Evolutionary conservation across 129 eudicot species (phyloP).

Genomic region (Flaveria trinervia): DNA sequence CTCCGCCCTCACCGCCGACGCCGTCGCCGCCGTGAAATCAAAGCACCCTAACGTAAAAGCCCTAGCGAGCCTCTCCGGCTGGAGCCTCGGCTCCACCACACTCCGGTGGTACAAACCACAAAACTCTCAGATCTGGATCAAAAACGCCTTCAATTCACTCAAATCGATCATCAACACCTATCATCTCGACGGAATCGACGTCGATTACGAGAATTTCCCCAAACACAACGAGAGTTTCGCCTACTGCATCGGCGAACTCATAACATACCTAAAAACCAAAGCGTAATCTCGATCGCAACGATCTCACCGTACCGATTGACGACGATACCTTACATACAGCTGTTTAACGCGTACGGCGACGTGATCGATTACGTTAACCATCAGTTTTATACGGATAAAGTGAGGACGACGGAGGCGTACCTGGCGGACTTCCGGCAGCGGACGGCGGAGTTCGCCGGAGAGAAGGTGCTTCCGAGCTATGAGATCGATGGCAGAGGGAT

Average conservation of each 20-base stretch:
- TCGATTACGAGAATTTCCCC: slow-evolving; percentile 68
- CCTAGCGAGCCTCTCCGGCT: slow-evolving; percentile 81
- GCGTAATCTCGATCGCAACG: slow-evolving; percentile 60
- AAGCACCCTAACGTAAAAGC: slow-evolving; percentile 66
- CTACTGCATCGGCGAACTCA: slow-evolving; percentile 70
- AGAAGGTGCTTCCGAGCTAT: slow-evolving; percentile 63
- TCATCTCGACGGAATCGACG: slow-evolving; percentile 68
- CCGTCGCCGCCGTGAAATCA: slow-evolving; percentile 49
- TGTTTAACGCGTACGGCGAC: slow-evolving; percentile 31
- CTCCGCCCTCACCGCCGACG: slow-evolving; percentile 47
- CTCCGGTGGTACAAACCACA: slow-evolving; percentile 63
- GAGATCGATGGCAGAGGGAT: slow-evolving; percentile 79
- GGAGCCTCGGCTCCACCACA: slow-evolving; percentile 56
- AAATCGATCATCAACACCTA: slow-evolving; percentile 45
- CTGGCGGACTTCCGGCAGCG: slow-evolving; percentile 44
- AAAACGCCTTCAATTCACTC: slow-evolving; percentile 59
- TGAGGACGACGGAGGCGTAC: slow-evolving; percentile 47
- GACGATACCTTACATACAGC: slow-evolving; percentile 35
- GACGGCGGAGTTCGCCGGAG: slow-evolving; percentile 39
- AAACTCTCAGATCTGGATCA: slow-evolving; percentile 48
- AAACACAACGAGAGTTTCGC: slow-evolving; percentile 49
- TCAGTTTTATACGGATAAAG: slow-evolving; percentile 70
- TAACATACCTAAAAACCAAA: slow-evolving; percentile 54
- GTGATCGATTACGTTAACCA: slow-evolving; percentile 63
- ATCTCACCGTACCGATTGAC: slow-evolving; percentile 63